Evolutionary conservation across 164 flowering plant species (phyloP), one percentile per base, ranked within the genome.

Genomic region (Litsea cubeba): DNA sequence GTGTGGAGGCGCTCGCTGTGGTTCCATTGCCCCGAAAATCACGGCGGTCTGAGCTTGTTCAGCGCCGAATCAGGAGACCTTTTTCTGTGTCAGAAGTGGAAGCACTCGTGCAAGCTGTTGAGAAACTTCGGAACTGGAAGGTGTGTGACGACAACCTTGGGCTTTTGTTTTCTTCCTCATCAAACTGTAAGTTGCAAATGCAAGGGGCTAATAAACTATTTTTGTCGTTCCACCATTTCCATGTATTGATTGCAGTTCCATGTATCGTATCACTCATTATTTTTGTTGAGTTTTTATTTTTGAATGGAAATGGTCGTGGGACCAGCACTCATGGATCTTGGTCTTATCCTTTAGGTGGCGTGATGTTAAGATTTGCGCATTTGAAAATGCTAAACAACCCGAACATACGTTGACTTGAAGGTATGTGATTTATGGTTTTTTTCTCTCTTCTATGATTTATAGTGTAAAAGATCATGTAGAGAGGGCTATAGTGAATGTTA

Each of bases 101-200:
- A 86, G 98, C 97, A 50, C 88, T 96, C 63, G 99, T 96, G 65
- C 95, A 91, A 74, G 97, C 98, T 2, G 99, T 96, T 71, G 99
- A 94, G 89, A 88, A 92, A 75, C 92, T 96, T n/a, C 73, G 99
- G 99, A 54, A 96, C 98, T 71, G 99, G 99, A 85, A 94, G 99
- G 99, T 95, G 77, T 66, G 69, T 66, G 62, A 74, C 67, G 64
- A 20, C n/a, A 54, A 54, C 49, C 26, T 22, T 54, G 22, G 40
- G 12, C 54, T 40, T 68, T 18, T 18, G 20, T 68, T 46, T 68
- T 24, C n/a, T 46, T 68, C 54, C 46, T 25, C 69, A 30, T 66
- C 17, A 17, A 18, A 66, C 23, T 17, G 40, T 20, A 54, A 66
- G 20, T 30, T 66, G 46, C 32, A 18, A 66, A 66, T 66, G 15